These are phyloP conservation scores for Acrocalymma vagum DNA, from an alignment of 2,329 filamentous ascomycete genomes.

Conservation along the genomic window DNA sequence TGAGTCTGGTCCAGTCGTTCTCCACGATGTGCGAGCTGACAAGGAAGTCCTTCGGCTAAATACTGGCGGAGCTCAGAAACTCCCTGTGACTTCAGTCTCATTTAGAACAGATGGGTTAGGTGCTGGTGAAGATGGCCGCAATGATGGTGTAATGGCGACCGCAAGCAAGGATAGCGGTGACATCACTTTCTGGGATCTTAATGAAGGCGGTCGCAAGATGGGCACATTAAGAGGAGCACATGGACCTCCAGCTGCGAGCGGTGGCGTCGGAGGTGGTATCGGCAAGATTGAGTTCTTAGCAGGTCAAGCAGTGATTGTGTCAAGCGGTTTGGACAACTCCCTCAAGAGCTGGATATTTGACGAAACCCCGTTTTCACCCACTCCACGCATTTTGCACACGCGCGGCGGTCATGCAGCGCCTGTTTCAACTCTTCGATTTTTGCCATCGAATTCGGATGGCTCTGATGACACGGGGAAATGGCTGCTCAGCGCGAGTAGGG, in stretches of 20 bases:
- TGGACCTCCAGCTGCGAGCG: constrained; percentile 69
- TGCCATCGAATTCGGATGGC: constrained; percentile 89
- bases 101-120: constrained; percentile 91
- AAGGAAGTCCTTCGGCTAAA: constrained; percentile 75
- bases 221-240: constrained; percentile 90
- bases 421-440: constrained; percentile 81
- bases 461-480: constrained; percentile 90
- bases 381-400: constrained; percentile 84
- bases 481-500: constrained; percentile 87
- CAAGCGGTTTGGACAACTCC: constrained; percentile 91
- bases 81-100: constrained; percentile 80
- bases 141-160: constrained; percentile 93
- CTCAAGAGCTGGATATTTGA: constrained; percentile 98
- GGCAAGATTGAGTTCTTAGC: constrained; percentile 88
- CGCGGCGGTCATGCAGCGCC: constrained; percentile 90
- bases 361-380: constrained; percentile 85
- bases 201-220: constrained; percentile 84
- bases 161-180: constrained; percentile 82
- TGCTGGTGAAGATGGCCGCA: constrained; percentile 83
- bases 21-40: constrained; percentile 85
- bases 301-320: constrained; percentile 89
- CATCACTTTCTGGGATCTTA: constrained; percentile 95
- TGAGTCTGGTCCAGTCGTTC: constrained; percentile 76
- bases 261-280: constrained; percentile 73
- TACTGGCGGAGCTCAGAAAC: constrained; percentile 67